These are phyloP conservation scores for Achaetomium macrosporum DNA, from an alignment of 2,329 filamentous ascomycete genomes.

Conservation along the genomic window DNA sequence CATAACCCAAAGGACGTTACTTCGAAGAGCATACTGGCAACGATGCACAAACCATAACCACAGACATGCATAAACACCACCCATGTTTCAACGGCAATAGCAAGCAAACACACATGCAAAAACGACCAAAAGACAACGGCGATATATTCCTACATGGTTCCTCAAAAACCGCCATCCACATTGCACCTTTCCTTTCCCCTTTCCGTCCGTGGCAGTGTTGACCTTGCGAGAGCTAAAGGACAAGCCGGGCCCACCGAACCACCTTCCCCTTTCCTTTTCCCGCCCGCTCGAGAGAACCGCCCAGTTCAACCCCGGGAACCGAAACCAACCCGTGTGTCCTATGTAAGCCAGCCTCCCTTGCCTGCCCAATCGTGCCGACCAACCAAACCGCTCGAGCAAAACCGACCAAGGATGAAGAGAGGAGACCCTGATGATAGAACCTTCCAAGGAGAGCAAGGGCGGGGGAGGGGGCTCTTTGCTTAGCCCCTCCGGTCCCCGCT, in stretches of 20 bases:
- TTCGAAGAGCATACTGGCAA: not conserved
- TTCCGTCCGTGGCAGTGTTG: not conserved
- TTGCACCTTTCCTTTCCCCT: slow-evolving; percentile 4
- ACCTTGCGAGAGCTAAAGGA: not conserved
- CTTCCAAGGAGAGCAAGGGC: too few species aligned
- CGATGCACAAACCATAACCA: not conserved
- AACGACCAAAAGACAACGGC: slow-evolving; percentile 11
- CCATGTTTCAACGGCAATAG: not conserved
- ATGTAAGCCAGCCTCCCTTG: not conserved
- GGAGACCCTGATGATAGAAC: not conserved
- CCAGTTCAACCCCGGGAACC: not conserved
- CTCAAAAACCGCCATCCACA: slow-evolving; percentile 12
- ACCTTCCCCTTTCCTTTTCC: not conserved
- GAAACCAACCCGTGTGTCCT: too few species aligned
- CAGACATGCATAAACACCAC: not conserved
- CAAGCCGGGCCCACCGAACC: not conserved
- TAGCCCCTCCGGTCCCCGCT: slow-evolving; percentile 25
- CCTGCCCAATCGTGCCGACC: slow-evolving; percentile 2
- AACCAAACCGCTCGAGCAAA: not conserved
- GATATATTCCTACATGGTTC: slow-evolving; percentile 26
- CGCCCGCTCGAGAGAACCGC: not conserved
- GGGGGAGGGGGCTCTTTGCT: not conserved
- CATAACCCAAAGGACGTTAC: not conserved
- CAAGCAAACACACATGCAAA: slow-evolving; percentile 1
- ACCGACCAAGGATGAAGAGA: not conserved